These are phyloP conservation scores for Penicillium subrubescens DNA, from an alignment of 495 filamentous ascomycete species.

Conservation along the genomic window DNA sequence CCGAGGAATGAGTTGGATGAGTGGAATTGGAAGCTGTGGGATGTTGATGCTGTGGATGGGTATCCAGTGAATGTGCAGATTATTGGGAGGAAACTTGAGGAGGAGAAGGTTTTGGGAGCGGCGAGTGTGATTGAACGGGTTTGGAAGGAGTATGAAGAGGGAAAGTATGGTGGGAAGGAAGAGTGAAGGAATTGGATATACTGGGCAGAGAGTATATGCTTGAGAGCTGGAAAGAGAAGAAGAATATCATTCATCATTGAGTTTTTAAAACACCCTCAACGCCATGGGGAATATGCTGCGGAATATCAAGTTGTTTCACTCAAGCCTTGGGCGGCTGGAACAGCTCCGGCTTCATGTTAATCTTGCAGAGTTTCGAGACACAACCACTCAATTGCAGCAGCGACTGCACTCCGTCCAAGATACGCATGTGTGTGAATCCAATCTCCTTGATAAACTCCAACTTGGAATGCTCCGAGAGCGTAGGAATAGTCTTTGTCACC, in stretches of 20 bases:
- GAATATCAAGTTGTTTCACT: conserved; percentile 15
- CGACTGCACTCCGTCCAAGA: conserved; percentile 94
- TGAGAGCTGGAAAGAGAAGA: neutral
- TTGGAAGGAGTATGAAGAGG: conserved; percentile 23
- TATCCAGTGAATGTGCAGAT: conserved; percentile 57
- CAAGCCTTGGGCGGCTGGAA: conserved; percentile 60
- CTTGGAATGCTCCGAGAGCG: conserved; percentile 88
- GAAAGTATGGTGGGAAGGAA: neutral
- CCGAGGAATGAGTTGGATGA: conserved; percentile 55
- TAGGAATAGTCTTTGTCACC: conserved; percentile 92
- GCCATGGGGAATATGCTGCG: conserved; percentile 30
- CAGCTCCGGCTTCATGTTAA: conserved; percentile 93
- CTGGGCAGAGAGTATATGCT: no score
- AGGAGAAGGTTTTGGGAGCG: conserved; percentile 55
- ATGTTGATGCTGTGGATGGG: conserved; percentile 40
- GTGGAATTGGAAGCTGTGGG: conserved; percentile 52
- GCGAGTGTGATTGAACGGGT: conserved; percentile 44
- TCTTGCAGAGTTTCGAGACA: conserved; percentile 82
- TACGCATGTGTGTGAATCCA: conserved; percentile 98
- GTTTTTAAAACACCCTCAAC: conserved; percentile 20
- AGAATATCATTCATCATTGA: conserved; percentile 23
- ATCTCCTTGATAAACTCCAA: conserved; percentile 97
- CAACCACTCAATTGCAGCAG: conserved; percentile 91
- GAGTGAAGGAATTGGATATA: neutral
- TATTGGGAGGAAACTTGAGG: conserved; percentile 53